Conservation (phyloP, 257 asterid genomes). For the Mitragyna speciosa region DNA sequence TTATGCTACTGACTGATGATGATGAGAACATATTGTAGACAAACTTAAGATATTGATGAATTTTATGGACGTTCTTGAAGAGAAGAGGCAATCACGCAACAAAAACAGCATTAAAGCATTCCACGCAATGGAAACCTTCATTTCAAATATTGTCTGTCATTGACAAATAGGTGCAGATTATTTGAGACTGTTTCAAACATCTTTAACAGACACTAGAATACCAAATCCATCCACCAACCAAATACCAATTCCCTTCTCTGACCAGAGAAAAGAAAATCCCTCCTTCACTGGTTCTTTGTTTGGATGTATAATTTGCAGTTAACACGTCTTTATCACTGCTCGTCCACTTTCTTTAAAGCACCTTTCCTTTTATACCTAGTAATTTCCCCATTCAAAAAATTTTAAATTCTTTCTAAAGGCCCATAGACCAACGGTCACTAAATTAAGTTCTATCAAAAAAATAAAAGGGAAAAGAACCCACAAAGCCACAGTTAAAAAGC, state of each 20-base stretch:
- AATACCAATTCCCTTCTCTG: background rate
- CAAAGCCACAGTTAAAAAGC: too few species aligned
- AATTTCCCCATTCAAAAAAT: slow-evolving; percentile 7
- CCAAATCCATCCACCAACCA: background rate
- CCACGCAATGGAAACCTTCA: background rate
- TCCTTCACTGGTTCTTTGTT: background rate
- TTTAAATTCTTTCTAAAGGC: background rate
- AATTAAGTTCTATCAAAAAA: background rate
- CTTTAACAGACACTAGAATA: background rate
- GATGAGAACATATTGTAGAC: too few species aligned
- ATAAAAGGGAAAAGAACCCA: background rate
- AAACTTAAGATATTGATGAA: background rate
- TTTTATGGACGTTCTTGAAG: background rate
- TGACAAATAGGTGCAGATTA: too few species aligned
- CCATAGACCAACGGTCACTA: slow-evolving; percentile 18
- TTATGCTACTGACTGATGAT: too few species aligned
- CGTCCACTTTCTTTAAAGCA: background rate
- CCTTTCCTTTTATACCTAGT: background rate
- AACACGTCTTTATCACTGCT: background rate
- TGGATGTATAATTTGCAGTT: background rate
- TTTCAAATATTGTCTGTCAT: too few species aligned
- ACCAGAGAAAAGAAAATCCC: background rate
- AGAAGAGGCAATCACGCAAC: slow-evolving; percentile 9
- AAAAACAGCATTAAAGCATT: background rate
- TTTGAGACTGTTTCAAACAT: too few species aligned